Evolutionary conservation across 176 grass and related monocot genomes (phyloP), one percentile per base, ranked within the genome.

Genomic region (Tuctoria greenei): DNA sequence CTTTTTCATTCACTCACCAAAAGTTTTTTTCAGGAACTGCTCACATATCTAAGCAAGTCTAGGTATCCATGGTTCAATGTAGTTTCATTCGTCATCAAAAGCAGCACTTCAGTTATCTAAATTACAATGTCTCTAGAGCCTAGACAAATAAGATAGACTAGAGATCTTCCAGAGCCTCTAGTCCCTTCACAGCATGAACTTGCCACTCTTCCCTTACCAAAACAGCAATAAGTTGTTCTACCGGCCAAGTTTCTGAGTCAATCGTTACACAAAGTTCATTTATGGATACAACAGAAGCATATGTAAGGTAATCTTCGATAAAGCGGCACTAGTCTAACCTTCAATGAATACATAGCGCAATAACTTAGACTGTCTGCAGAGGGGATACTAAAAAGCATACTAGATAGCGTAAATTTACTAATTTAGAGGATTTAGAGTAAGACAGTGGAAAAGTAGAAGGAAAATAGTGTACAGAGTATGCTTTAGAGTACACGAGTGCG

Each of bases 131-230:
- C 7, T 14, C 40, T 73, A 47, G 74, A 46, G 8, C 10, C 61
- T 74, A 60, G 58, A 39, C 7, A 86, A 69, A 62, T 46, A 76
- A 76, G 42, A 26, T 20, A 54, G 10, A 72, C 18, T 4, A 8
- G 57, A 28, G 12, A 20, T 74, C 17, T 77, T 64, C 9, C 9
- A 0, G 11, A 25, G 21, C 21, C 10, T 58, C 54, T 24, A 57
- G 2, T 12, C 54, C n/a, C 20, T 25, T 57, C 55, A 24, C 55
- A 24, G 12, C 21, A 58, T 58, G 21, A 38, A 17, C 6, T 4
- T 66, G 66, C n/a, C 6, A 50, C 16, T 31, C 39, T 59, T 23
- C 56, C 4, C 25, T 66, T 50, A 60, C 12, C n/a, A 16, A 6
- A 77, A 65, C 20, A 24, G 17, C 2, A 43, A 26, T 16, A 41